Base-by-base conservation (phyloP, 1,284 basidiomycete genomes). In the Cutaneotrichosporon daszewskae region DNA sequence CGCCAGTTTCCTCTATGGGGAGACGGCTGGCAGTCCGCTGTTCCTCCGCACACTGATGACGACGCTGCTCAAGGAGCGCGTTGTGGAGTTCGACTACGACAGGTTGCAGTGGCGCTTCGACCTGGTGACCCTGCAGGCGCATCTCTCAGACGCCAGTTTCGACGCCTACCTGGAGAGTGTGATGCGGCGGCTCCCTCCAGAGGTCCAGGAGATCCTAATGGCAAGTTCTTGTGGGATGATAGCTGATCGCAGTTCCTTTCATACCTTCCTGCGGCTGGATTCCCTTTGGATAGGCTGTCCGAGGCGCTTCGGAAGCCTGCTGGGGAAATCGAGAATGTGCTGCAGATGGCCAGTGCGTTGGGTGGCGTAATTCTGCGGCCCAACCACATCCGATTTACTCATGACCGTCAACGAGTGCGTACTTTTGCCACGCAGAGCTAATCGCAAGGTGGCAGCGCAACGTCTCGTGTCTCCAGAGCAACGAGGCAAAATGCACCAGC, bases 341-440 rank as follows among this genome's bases (percentile, higher is more conserved):
- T 58, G 17, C 43, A 53, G 16, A 33, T 47, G 10, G 49, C 47
- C 7, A 27, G 37, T 9, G 38, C 24, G 4, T 45, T 49, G 5
- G 62, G 59, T 1, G 40, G 44, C 1, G 26, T 56, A 4, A 33
- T 43, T 0, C 23, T 51, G 5, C 26, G 42, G 3, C 19, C 34
- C 35, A 24, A 43, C 31, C 20, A n/a, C 5, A 54, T 60, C 2
- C 37, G 51, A 2, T 70, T 68, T 48, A 48, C 57, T 0, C 66
- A 70, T 40, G 62, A 66, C 38, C 56, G 62, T 2, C 62, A 64
- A 33, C 42, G 57, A 24, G 60, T 62, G 29, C 29, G 59, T 45
- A 4, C 6, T 26, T 14, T n/a, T n/a, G n/a, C 4, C 3, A 24
- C 14, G 5, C 26, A 14, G 24, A 10, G 12, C 11, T 26, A 28